Evolutionary conservation across 2,329 filamentous ascomycete species (phyloP), one percentile per base, ranked within the genome.

Genomic region (Alternaria triticina): DNA sequence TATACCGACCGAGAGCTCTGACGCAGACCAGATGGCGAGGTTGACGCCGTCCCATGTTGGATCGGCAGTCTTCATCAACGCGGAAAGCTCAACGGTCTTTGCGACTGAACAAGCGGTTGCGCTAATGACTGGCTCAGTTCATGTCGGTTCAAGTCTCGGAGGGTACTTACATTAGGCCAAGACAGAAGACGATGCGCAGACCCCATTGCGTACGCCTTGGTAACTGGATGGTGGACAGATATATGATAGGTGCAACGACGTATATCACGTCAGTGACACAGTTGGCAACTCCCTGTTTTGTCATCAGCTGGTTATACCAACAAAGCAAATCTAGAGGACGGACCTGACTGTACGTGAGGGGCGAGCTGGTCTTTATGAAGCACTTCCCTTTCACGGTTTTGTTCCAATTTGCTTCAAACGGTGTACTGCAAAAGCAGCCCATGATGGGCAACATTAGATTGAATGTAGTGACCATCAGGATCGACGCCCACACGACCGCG

Each of bases 391-490:
- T 46, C 3, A 74, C 28, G 6, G 20, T 12, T 36, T 57, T 61
- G 25, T 77, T 74, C 73, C 74, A 77, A 25, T 76, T 76, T 13
- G 67, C 63, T 23, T 75, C 72, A n/a, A 75, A 71, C 6, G 73
- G 72, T 11, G 63, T 71, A 46, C 67, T 70, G 17, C 64, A 66
- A 28, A 76, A 71, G 23, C 67, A 40, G 1, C 65, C 65, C 51
- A 74, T 63, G 2, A 70, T 59, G 0, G 73, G 72, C 3, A 74
- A 15, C 2, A 71, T 51, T 6, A 72, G 60, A 59, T 73, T 75
- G 56, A 76, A 72, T 1, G 67, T 57, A 1, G 69, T 69, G 11
- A 74, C 67, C 66, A 77, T 69, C 3, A 69, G 12, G 12, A 76
- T 72, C 1, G 68, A 71, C 6, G 62, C 47, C 70, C 72, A 76